These are phyloP conservation scores for Boletellus deceptivus DNA, from an alignment of 1,284 basidiomycete genomes.

Conservation along the genomic window DNA sequence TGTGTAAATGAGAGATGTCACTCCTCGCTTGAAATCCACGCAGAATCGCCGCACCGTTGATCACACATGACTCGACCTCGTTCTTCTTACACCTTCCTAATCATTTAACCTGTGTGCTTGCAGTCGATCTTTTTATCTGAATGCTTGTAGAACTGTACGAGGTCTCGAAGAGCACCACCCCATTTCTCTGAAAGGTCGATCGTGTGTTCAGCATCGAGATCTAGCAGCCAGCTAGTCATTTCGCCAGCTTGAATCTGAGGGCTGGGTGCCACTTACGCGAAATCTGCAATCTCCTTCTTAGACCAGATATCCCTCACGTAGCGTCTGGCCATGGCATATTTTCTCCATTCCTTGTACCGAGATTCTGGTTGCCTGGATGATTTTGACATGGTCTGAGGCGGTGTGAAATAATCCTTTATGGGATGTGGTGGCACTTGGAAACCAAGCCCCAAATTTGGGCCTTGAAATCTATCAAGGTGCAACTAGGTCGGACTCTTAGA, in stretches of 20 bases:
- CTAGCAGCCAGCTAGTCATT: neutral
- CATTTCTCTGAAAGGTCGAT: neutral
- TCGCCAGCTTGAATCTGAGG: neutral
- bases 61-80: too few species aligned
- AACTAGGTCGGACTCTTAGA: neutral
- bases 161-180: neutral
- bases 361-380: neutral
- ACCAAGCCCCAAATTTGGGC: neutral
- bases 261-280: neutral
- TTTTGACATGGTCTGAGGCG: too few species aligned
- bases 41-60: too few species aligned
- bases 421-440: neutral
- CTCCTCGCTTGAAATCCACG: neutral
- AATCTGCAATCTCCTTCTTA: neutral
- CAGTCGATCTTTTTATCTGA: neutral
- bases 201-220: neutral
- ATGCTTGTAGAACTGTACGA: too few species aligned
- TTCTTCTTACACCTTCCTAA: too few species aligned
- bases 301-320: conserved; percentile 8
- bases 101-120: neutral
- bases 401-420: neutral
- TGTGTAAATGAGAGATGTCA: neutral
- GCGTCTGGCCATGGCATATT: neutral
- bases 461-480: neutral
- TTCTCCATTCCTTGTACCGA: neutral